Base-by-base conservation (phyloP, 305 asterid genomes). In the Coffea humblotiana region DNA sequence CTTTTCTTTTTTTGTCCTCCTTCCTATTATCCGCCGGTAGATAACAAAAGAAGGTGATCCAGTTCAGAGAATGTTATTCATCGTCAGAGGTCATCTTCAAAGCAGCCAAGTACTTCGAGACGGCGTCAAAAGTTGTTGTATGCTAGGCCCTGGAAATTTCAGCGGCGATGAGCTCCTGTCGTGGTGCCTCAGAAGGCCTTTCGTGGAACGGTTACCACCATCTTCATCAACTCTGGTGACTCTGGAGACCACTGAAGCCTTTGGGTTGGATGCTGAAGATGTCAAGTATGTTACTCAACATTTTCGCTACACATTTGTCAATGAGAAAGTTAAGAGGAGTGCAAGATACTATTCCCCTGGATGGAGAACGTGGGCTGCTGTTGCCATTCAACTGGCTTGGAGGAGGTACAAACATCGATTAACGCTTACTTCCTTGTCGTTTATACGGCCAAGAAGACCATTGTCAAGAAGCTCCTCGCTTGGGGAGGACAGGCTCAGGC, bases 351-450 rank as follows among this genome's bases (percentile, higher is more conserved):
- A 96, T 82, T 96, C 99, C 1, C 99, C 98, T 0, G 99, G 99
- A 16, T 96, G 99, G 98, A 87, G 99, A 51, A 96, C 99, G 0
- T 96, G 99, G 99, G 99, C 94, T 0, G 94, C 98, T 1, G 99
- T 94, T 1, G 99, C 99, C 0, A 89, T 96, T 76, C 99, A 96
- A 81, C 74, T 96, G 86, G 98, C 99, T 0, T 96, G 99, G 98
- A 85, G 97, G 83, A 84, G 99, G 85, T 94, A 91, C 43, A 84
- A 45, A 71, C 98, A 96, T 52, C 90, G 98, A 12, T 61, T 94
- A 49, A 94, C 98, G 0, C 90, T 96, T 8, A 88, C 98, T 0
- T 96, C 98, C 0, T 78, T 96, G 60, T 96, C 98, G 0, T 94
- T 96, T 66, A 96, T 96, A 8, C 78, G 99, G 79, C 99, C 98